phyloP scores from a whole-genome alignment of 495 filamentous ascomycete species.

The Saxispiralis lemnorum region DNA sequence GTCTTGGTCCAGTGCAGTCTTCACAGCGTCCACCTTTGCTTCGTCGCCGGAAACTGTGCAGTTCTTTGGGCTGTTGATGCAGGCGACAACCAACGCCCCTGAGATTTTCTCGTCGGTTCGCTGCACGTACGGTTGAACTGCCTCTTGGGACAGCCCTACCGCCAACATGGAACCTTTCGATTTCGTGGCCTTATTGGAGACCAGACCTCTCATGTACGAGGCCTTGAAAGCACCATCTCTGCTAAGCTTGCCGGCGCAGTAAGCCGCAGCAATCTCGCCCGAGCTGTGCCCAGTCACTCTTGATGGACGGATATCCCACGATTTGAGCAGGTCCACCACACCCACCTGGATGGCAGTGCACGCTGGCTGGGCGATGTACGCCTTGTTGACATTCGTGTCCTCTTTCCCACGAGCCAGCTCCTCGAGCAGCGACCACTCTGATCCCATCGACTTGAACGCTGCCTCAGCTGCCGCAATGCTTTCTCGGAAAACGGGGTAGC shows the following conservation, averaged over 20 bases:
- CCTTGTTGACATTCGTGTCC: constrained; percentile 10
- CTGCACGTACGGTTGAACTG: background rate
- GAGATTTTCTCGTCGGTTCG: constrained; percentile 5
- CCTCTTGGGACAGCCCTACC: constrained; percentile 2
- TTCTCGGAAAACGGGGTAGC: background rate
- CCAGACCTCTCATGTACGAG: constrained; percentile 17
- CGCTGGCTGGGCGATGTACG: constrained; percentile 12
- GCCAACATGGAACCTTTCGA: constrained; percentile 16
- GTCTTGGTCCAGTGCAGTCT: background rate
- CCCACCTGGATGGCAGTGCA: constrained; percentile 18
- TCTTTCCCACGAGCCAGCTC: constrained; percentile 12
- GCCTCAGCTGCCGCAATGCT: background rate
- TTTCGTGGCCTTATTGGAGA: too few species aligned
- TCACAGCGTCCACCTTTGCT: constrained; percentile 3
- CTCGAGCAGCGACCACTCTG: background rate
- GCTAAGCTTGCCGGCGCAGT: constrained; percentile 35
- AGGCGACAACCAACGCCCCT: constrained; percentile 11
- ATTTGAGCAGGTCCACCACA: constrained; percentile 14
- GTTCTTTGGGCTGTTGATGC: constrained; percentile 22
- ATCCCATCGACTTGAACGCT: background rate
- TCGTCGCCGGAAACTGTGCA: constrained; percentile 21
- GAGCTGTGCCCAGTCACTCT: constrained; percentile 42
- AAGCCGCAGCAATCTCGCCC: constrained; percentile 47
- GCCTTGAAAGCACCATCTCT: constrained; percentile 27
- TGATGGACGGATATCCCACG: constrained; percentile 18